Conservation (phyloP, 768 basidiomycete genomes). For the Pleurotus pulmonarius region DNA sequence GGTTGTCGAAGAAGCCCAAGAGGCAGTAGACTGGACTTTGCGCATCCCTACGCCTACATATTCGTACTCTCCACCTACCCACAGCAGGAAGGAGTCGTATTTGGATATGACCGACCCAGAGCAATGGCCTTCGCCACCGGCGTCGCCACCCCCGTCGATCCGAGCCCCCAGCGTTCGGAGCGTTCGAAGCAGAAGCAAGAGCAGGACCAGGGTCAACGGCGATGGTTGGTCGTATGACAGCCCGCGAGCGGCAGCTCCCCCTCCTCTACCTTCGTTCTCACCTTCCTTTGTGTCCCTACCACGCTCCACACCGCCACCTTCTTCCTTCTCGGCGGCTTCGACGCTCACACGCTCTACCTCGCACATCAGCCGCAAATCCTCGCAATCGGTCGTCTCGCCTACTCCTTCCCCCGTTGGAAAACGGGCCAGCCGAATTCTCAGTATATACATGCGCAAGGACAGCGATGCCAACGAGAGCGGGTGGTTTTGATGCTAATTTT, state of each 20-base stretch:
- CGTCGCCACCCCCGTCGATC: background rate
- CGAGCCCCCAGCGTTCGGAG: background rate
- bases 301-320: background rate
- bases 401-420: background rate
- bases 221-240: background rate
- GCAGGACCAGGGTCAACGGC: background rate
- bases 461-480: no score
- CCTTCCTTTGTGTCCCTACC: background rate
- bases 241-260: background rate
- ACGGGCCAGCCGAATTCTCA: background rate
- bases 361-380: no score
- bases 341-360: no score
- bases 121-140: background rate
- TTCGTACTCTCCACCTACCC: background rate
- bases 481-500: no score
- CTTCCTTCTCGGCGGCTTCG: background rate
- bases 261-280: background rate
- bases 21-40: background rate
- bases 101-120: slow-evolving; percentile 6
- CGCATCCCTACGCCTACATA: background rate
- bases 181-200: background rate
- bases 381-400: no score
- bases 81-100: background rate
- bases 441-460: no score
- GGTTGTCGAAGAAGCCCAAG: background rate